Evolutionary conservation across 176 grass and related monocot genomes (phyloP).

Genomic region (Triticum urartu): DNA sequence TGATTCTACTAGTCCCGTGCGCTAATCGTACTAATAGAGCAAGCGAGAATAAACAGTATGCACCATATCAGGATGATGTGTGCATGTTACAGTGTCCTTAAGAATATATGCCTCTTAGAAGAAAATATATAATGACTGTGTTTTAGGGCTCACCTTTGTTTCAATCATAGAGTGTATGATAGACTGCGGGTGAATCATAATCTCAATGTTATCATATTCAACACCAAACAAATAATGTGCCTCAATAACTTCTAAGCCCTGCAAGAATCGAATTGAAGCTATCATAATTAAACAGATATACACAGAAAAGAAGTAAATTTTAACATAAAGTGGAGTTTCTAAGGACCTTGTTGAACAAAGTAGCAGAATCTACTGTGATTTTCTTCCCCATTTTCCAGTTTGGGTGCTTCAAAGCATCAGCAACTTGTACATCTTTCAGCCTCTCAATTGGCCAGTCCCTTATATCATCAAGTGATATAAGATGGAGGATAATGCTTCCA

Average conservation of each 20-base stretch:
- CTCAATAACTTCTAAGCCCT: constrained; percentile 99
- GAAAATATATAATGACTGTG: background rate
- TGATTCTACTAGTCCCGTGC: background rate
- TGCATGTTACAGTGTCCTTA: background rate
- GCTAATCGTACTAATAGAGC: background rate
- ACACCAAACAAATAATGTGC: constrained; percentile 96
- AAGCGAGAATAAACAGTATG: background rate
- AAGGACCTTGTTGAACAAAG: constrained; percentile 93
- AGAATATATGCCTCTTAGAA: background rate
- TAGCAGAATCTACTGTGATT: constrained; percentile 99
- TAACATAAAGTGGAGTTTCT: background rate
- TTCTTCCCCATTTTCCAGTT: constrained; percentile 99
- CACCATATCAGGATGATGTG: background rate
- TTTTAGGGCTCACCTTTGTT: constrained; percentile 66
- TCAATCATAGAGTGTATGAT: constrained; percentile 99
- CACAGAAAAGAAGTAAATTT: constrained; percentile 1
- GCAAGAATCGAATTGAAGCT: constrained; percentile 12
- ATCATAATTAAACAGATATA: constrained; percentile 24
- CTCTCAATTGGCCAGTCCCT: constrained; percentile 93
- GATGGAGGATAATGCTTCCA: constrained; percentile 14
- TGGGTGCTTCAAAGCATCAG: constrained; percentile 97
- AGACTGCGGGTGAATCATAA: constrained; percentile 97
- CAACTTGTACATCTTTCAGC: constrained; percentile 90
- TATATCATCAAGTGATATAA: constrained; percentile 28
- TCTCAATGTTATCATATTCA: constrained; percentile 91